Evolutionary conservation across 192 early-diverging fungal species (phyloP).

Genomic region (Lunasporangiospora selenospora): DNA sequence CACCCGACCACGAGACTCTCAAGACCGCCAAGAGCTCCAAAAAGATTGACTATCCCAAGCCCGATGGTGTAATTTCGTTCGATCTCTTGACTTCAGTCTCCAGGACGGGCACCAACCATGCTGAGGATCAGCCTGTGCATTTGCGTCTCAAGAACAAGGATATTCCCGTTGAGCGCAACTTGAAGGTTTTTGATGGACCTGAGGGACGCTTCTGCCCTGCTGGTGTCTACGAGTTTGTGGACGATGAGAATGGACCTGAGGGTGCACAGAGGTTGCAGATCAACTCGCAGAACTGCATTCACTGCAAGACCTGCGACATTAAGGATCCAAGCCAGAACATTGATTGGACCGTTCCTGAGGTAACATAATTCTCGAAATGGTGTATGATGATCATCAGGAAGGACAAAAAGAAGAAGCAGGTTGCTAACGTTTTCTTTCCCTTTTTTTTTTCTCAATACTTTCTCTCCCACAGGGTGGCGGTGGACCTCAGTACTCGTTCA

Average conservation of each 20-base stretch:
- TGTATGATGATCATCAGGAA: too few relatives aligned
- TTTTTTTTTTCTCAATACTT: too few relatives aligned
- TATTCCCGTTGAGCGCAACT: conserved; percentile 84
- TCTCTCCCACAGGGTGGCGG: conserved; percentile 56
- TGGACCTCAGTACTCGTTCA: conserved; percentile 48
- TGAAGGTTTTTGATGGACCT: conserved; percentile 89
- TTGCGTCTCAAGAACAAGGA: conserved; percentile 78
- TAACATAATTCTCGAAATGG: too few relatives aligned
- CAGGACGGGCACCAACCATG: conserved; percentile 92
- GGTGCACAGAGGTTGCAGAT: conserved; percentile 95
- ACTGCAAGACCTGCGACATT: conserved; percentile 99
- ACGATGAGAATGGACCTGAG: conserved; percentile 83
- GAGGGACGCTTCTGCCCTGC: conserved; percentile 98
- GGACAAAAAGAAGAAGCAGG: too few relatives aligned
- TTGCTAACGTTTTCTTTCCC: too few relatives aligned
- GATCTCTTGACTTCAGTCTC: conserved; percentile 95
- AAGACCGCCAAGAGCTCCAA: conserved; percentile 68
- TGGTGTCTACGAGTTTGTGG: conserved; percentile 97
- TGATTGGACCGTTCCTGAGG: conserved; percentile 97
- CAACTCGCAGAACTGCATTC: conserved; percentile 97
- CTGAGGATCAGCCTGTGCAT: conserved; percentile 95
- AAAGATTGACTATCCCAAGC: conserved; percentile 96
- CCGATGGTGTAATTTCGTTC: conserved; percentile 94
- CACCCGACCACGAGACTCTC: conserved; percentile 82
- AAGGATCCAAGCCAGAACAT: conserved; percentile 99